These are phyloP conservation scores for Daldinia vernicosa DNA, from an alignment of 495 filamentous ascomycete species.

Conservation along the genomic window DNA sequence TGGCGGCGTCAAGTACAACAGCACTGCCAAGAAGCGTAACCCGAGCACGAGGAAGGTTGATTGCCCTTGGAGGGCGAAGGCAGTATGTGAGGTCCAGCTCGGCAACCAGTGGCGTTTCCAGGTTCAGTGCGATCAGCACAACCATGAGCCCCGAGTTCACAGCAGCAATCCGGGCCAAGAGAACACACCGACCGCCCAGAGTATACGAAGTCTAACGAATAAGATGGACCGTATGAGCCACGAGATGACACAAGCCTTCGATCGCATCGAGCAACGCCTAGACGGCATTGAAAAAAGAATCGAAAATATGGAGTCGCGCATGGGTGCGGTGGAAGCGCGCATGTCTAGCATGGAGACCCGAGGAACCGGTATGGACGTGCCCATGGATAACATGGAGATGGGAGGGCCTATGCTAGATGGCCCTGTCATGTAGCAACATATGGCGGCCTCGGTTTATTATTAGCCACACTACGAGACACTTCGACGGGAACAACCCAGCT, in stretches of 20 bases:
- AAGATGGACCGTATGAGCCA: constrained; percentile 59
- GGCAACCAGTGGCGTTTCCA: constrained; percentile 61
- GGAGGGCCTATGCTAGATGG: constrained; percentile 40
- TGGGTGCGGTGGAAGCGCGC: constrained; percentile 53
- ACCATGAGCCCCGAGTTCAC: constrained; percentile 58
- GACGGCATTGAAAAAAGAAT: constrained; percentile 55
- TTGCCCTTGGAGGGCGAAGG: constrained; percentile 62
- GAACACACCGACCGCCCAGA: constrained; percentile 57
- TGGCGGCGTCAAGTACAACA: constrained; percentile 62
- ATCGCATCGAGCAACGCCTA: constrained; percentile 44
- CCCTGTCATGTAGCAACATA: constrained; percentile 40
- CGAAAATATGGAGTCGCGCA: constrained; percentile 53
- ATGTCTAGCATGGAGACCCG: constrained; percentile 53
- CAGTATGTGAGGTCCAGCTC: constrained; percentile 61
- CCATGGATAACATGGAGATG: constrained; percentile 59
- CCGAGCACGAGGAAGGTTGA: constrained; percentile 63
- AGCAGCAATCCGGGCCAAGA: constrained; percentile 55
- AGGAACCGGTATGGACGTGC: constrained; percentile 53
- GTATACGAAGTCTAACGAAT: constrained; percentile 55
- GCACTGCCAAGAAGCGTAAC: constrained; percentile 63
- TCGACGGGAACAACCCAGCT: neutral
- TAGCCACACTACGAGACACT: neutral
- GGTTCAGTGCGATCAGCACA: constrained; percentile 57
- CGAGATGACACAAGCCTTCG: constrained; percentile 52
- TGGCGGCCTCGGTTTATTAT: neutral